Evolutionary conservation across 768 basidiomycete genomes (phyloP).

Genomic region (Aureoboletus auriporus): DNA sequence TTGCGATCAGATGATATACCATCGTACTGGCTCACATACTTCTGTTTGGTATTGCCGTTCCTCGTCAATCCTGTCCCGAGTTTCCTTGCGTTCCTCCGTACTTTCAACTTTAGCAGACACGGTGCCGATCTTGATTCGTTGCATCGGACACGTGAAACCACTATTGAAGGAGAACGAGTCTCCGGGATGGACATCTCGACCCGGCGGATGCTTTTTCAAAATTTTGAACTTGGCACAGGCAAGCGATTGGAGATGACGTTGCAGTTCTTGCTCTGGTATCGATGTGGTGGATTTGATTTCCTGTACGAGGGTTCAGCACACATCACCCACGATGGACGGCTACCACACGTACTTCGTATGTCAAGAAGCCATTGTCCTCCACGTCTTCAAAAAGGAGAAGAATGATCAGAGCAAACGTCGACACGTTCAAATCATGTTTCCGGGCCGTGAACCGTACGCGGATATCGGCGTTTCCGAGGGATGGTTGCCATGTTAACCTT

Average conservation of each 20-base stretch:
- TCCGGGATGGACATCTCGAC: constrained; percentile 68
- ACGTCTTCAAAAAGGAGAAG: constrained; percentile 82
- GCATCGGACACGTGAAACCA: constrained; percentile 74
- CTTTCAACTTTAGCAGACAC: constrained; percentile 86
- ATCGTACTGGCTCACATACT: constrained; percentile 36
- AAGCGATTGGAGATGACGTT: constrained; percentile 91
- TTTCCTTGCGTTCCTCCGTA: constrained; percentile 84
- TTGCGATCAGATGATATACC: constrained; percentile 1
- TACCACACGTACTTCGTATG: constrained; percentile 59
- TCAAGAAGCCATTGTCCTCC: constrained; percentile 62
- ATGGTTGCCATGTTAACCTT: constrained; percentile 87
- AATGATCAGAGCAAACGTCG: constrained; percentile 85
- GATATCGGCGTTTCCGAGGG: constrained; percentile 88
- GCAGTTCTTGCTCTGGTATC: constrained; percentile 74
- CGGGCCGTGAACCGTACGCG: constrained; percentile 73
- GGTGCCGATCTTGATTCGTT: constrained; percentile 91
- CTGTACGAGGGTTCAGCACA: constrained; percentile 37
- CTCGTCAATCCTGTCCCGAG: constrained; percentile 85
- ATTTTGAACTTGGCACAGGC: constrained; percentile 95
- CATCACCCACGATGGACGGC: not conserved
- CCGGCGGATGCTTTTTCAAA: constrained; percentile 84
- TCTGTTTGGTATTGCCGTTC: constrained; percentile 88
- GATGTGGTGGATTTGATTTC: constrained; percentile 76
- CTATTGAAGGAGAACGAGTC: constrained; percentile 91
- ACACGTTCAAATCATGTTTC: constrained; percentile 88